phyloP scores from a whole-genome alignment of 116 monocot genomes.

The Papilionanthe hybrid region DNA sequence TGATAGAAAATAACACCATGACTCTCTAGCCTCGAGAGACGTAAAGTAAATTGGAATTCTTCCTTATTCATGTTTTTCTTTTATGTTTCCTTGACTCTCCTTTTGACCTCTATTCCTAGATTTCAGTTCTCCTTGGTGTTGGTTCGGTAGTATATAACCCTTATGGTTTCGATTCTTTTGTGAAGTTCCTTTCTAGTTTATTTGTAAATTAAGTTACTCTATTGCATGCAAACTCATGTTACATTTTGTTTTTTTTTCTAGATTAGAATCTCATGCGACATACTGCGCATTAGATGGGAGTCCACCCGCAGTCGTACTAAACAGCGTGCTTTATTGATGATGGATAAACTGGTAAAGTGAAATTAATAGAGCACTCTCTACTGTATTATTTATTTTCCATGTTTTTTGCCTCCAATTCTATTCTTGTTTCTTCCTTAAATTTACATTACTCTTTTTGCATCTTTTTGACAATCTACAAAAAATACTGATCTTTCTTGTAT shows the following conservation, averaged over 20 bases:
- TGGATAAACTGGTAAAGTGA: conserved; percentile 71
- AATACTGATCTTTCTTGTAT: background rate
- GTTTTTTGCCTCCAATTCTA: background rate
- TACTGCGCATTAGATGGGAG: conserved; percentile 89
- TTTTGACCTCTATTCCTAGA: background rate
- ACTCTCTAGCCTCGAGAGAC: too few species aligned
- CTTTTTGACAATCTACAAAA: background rate
- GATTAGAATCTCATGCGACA: conserved; percentile 73
- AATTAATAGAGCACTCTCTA: background rate
- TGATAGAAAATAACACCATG: too few species aligned
- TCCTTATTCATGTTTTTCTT: too few species aligned
- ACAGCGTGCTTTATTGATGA: conserved; percentile 86
- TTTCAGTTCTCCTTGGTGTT: background rate
- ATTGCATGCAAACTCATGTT: background rate
- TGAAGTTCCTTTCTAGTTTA: background rate
- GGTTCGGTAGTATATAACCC: too few species aligned
- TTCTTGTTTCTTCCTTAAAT: background rate
- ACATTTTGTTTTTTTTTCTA: conserved; percentile 25
- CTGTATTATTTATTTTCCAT: background rate
- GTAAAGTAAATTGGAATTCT: too few species aligned
- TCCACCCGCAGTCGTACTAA: conserved; percentile 88
- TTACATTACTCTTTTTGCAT: background rate
- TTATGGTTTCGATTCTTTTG: too few species aligned
- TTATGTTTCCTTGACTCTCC: background rate
- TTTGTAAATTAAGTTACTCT: background rate